Base-by-base conservation (phyloP, 768 basidiomycete species). In the Trametes punicea region DNA sequence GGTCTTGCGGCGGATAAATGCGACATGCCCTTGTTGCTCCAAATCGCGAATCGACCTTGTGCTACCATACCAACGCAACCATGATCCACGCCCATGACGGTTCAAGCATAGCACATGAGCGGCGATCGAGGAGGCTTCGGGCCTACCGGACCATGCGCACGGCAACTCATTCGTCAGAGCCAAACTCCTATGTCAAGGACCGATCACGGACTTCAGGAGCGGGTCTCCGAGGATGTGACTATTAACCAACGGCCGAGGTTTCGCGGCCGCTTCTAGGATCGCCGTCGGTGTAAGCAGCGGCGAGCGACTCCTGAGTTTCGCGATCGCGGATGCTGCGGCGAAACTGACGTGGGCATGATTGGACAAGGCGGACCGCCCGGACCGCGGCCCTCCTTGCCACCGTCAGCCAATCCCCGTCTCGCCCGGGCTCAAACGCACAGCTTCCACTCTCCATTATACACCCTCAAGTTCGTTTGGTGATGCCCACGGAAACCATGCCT, bases 151-250 rank as follows among this genome's bases (percentile, higher is more conserved):
- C n/a, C n/a, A n/a, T n/a, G n/a, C n/a, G n/a, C n/a, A n/a, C n/a
- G n/a, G n/a, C n/a, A n/a, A n/a, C n/a, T n/a, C n/a, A n/a, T n/a
- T n/a, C n/a, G n/a, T n/a, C n/a, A n/a, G n/a, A n/a, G n/a, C n/a
- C n/a, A n/a, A n/a, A n/a, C n/a, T n/a, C n/a, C n/a, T n/a, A n/a
- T n/a, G n/a, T n/a, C n/a, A n/a, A 36, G 34, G 7, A 36, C 4
- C 23, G 15, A 30, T 27, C 18, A 20, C 52, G 52, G 52, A 25
- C 1, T 3, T 18, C 44, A 54, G 52, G 44, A 29, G 52, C 52
- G 52, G n/a, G 25, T n/a, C 3, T 54, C 52, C 52, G 52, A 54
- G 29, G 29, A 51, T 42, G 38, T 42, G 50, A 51, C 50, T 40
- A 6, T 31, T 42, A 42, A 40, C 39, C 39, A 40, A 20, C 30